Evolutionary conservation across 306 rosid genomes (phyloP), one percentile per base, ranked within the genome.

Genomic region (Prunus kanzakura): DNA sequence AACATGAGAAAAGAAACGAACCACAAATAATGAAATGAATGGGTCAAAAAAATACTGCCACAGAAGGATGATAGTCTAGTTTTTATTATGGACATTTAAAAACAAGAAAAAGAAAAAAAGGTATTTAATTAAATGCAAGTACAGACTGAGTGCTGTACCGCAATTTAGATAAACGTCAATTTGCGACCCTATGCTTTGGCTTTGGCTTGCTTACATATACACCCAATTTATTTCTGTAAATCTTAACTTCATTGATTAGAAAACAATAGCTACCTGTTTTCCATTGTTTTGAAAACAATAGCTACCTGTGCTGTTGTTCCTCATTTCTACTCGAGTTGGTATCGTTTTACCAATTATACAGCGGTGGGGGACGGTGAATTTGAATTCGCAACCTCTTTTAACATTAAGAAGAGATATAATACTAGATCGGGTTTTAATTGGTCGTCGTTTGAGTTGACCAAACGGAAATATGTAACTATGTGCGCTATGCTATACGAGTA

Each of bases 171-270:
- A 22, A 56, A 66, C 49, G 56, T 73, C 74, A 58, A 66, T 79
- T 54, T 47, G 61, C 46, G 20, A 38, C 14, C 19, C 22, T n/a
- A 16, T 62, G 29, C 16, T 56, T 18, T 47, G 66, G 29, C 16
- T 56, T 18, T 47, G 66, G 78, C 32, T 63, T 49, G 38, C 47
- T 25, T 57, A 57, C 25, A 22, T 41, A 72, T 14, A 72, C 19
- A 23, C 76, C 38, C 54, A 72, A 56, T 19, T 72, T 41, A 41
- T 38, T 38, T 56, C 18, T 3, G 4, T 41, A 63, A 57, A 41
- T 57, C 23, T 58, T 22, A 71, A 19, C 55, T 72, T 14, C 76
- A 15, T 72, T 72, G 67, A 72, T 72, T 57, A 60, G 76, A 72
- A 38, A 72, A 15, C 55, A 27, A 41, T 15, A 15, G 67, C 76